Base-by-base conservation (phyloP, 371 early-diverging fungal species). In the Gilbertella persicaria region DNA sequence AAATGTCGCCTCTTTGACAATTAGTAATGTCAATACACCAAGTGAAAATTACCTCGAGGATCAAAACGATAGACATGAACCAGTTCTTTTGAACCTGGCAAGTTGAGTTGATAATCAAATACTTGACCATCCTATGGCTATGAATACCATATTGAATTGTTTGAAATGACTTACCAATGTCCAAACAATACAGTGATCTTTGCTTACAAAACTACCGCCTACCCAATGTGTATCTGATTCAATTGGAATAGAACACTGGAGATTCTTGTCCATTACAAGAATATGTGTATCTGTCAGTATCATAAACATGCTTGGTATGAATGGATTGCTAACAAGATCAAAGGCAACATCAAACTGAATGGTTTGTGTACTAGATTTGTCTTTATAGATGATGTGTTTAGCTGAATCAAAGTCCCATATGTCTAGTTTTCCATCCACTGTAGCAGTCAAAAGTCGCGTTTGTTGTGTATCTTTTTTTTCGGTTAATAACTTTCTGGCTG, bases 321-420 rank as follows among this genome's bases (percentile, higher is more conserved):
- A 23, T 24, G 47, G 19, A 35, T 55, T 62, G 20, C 59, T 60
- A 29, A 61, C 29, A 0, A 75, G 24, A 46, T 69, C 58, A 49
- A 75, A 61, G 0, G 55, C 60, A 24, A 47, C 36, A 47, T 69
- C 60, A 33, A 53, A 53, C 0, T 39, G 44, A 8, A 37, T 42
- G 1, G 63, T 50, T n/a, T 60, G 50, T 0, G 60, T 39, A 3
- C 42, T 42, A 4, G 66, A 46, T 25, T 68, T 62, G 25, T 71
- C 74, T 44, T 79, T 81, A 17, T 48, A 65, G 4, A 78, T 56
- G 7, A 61, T 67, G 37, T 70, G 66, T 7, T 67, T 73, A 7
- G 48, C 39, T n/a, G 62, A 50, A 53, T 82, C 79, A 35, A 78
- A 78, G 42, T 73, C 67, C 82, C 82, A 82, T 14, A 75, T 62